phyloP scores from a whole-genome alignment of 331 rosid genomes.

The Telfairia occidentalis region DNA sequence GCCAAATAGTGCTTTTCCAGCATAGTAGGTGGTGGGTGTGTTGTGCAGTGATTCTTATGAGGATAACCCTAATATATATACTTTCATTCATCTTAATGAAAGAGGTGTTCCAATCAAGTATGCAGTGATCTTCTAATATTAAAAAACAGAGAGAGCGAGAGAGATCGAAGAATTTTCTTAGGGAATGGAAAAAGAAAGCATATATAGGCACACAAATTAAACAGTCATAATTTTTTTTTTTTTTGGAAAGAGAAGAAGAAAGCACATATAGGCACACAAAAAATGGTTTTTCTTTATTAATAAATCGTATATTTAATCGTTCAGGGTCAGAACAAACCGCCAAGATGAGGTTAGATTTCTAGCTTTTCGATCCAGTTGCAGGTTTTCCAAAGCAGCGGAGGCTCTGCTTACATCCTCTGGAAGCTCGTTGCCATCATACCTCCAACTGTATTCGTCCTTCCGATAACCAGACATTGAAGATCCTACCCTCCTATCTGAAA shows the following conservation, averaged over 20 bases:
- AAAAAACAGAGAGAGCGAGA: too few species aligned
- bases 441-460: slow-evolving; percentile 93
- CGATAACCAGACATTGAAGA: slow-evolving; percentile 66
- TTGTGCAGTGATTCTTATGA: background rate
- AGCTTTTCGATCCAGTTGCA: slow-evolving; percentile 93
- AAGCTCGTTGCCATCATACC: slow-evolving; percentile 76
- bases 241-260: background rate
- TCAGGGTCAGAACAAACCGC: slow-evolving; percentile 51
- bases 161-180: background rate
- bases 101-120: background rate
- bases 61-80: background rate
- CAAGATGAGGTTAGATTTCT: slow-evolving; percentile 95
- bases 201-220: background rate
- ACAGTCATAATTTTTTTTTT: background rate
- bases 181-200: background rate
- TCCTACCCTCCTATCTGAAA: slow-evolving; percentile 93
- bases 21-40: background rate
- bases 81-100: background rate
- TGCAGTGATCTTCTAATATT: background rate
- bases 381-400: slow-evolving; percentile 85
- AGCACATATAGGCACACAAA: background rate
- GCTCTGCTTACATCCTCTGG: slow-evolving; percentile 77
- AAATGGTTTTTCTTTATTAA: background rate
- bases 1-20: background rate
- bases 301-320: background rate